Percentiles rank a stretch among this genome's conserved stretches.
Evolutionary conservation across 2,329 filamentous ascomycete species (phyloP).

Genomic region (Ceratocystis lukuohia): DNA sequence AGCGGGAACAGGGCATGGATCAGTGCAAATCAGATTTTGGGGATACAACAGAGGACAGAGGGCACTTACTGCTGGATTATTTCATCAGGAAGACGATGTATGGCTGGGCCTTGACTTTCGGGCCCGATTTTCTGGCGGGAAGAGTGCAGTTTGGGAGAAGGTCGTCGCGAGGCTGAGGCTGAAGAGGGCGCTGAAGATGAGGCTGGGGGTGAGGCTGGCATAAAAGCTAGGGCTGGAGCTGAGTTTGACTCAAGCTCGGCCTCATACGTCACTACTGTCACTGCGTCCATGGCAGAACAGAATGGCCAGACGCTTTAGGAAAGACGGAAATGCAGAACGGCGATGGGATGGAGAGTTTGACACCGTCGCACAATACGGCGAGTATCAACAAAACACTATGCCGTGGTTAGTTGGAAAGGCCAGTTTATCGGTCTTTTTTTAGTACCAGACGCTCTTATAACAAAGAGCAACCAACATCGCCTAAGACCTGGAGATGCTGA

Average conservation of each 20-base stretch:
- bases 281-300: not conserved
- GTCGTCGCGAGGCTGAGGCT: not conserved
- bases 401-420: no score
- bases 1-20: not conserved
- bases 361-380: no score
- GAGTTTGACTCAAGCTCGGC: slow-evolving; percentile 7
- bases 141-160: not conserved
- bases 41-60: slow-evolving; percentile 24
- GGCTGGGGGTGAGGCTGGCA: not conserved
- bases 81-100: slow-evolving; percentile 50
- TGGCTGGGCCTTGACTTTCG: slow-evolving; percentile 25
- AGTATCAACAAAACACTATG: no score
- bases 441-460: not conserved
- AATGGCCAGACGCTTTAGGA: not conserved
- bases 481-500: not conserved
- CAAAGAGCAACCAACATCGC: not conserved
- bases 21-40: not conserved
- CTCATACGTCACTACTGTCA: not conserved
- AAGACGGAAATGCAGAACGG: not conserved
- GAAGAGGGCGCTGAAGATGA: not conserved
- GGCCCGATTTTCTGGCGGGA: not conserved
- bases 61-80: slow-evolving; percentile 50
- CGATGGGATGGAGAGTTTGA: not conserved
- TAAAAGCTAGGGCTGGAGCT: not conserved
- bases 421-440: no score